Percentiles rank a stretch among this genome's conserved stretches.
Evolutionary conservation across 1,139 yeast genomes (phyloP).

Genomic region (Ogataea hybrid): DNA sequence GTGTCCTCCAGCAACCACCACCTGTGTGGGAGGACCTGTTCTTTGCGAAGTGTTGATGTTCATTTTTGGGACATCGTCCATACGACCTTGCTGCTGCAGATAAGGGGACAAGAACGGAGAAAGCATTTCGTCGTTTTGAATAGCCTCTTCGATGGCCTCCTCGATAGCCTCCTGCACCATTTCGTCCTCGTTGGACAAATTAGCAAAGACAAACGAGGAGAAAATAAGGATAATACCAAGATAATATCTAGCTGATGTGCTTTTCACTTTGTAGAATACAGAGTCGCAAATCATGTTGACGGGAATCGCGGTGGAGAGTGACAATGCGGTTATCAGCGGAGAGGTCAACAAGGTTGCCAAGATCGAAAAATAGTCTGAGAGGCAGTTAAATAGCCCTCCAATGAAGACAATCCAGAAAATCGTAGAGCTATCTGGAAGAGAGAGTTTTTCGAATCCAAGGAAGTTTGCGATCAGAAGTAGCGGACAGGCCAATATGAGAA

Average conservation of each 20-base stretch:
- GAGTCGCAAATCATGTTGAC: constrained; percentile 44
- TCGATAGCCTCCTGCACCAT: constrained; percentile 49
- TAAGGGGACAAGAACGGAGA: constrained; percentile 50
- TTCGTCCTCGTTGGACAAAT: constrained; percentile 45
- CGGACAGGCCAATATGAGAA: constrained; percentile 42
- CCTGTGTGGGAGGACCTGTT: constrained; percentile 19
- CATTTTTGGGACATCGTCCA: constrained; percentile 27
- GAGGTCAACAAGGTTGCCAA: constrained; percentile 53
- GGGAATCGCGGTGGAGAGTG: constrained; percentile 53
- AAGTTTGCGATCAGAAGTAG: constrained; percentile 36
- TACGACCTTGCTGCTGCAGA: constrained; percentile 7
- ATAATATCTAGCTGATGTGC: constrained; percentile 38
- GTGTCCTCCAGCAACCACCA: constrained; percentile 40
- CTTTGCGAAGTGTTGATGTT: constrained; percentile 18
- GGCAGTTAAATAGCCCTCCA: constrained; percentile 45
- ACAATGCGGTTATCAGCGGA: constrained; percentile 51
- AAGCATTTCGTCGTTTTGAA: constrained; percentile 43
- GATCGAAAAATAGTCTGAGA: constrained; percentile 50
- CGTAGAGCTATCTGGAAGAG: constrained; percentile 41
- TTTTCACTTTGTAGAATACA: constrained; percentile 40
- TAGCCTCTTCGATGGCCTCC: constrained; percentile 48
- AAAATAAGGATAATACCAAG: constrained; percentile 48
- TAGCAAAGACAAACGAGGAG: constrained; percentile 46
- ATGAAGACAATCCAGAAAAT: constrained; percentile 38
- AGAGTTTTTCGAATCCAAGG: constrained; percentile 40